Conservation (phyloP, 164 flowering plant genomes). For the Chimonanthus praecox region DNA sequence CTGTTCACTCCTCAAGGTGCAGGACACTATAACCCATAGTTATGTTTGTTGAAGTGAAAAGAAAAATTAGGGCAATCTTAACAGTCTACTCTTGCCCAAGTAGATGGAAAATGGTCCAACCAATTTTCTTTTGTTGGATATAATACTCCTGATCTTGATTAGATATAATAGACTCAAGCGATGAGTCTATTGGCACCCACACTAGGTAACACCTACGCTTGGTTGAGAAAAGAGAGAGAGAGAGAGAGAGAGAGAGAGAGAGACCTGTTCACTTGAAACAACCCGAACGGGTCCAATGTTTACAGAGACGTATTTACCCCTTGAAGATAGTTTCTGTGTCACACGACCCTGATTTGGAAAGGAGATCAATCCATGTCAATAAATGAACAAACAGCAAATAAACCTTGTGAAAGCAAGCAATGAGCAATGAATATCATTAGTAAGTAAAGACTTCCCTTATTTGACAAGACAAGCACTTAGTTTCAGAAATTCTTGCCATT, state of each 20-base stretch:
- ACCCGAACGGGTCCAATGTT: slow-evolving; percentile 94
- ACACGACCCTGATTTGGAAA: slow-evolving; percentile 48
- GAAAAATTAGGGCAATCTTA: too few species aligned
- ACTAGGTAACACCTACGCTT: too few species aligned
- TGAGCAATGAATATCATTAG: background rate
- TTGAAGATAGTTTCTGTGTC: slow-evolving; percentile 71
- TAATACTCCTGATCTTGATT: too few species aligned
- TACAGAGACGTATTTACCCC: slow-evolving; percentile 95
- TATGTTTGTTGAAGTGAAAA: too few species aligned
- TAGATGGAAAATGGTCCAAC: too few species aligned
- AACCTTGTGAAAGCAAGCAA: background rate
- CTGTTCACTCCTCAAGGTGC: too few species aligned
- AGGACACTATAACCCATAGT: too few species aligned
- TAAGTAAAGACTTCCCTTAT: too few species aligned
- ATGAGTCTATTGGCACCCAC: too few species aligned
- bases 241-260: slow-evolving; percentile 30
- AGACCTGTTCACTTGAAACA: slow-evolving; percentile 89
- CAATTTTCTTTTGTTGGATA: too few species aligned
- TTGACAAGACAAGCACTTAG: background rate
- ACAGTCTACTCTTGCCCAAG: too few species aligned
- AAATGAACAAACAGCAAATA: background rate
- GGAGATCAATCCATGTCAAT: background rate
- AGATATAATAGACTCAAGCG: too few species aligned
- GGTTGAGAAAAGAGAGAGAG: slow-evolving; percentile 4
- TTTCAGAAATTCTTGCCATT: background rate